Evolutionary conservation across 2,329 filamentous ascomycete genomes (phyloP), one percentile per base, ranked within the genome.

Genomic region (Alternaria novae-zelandiae): DNA sequence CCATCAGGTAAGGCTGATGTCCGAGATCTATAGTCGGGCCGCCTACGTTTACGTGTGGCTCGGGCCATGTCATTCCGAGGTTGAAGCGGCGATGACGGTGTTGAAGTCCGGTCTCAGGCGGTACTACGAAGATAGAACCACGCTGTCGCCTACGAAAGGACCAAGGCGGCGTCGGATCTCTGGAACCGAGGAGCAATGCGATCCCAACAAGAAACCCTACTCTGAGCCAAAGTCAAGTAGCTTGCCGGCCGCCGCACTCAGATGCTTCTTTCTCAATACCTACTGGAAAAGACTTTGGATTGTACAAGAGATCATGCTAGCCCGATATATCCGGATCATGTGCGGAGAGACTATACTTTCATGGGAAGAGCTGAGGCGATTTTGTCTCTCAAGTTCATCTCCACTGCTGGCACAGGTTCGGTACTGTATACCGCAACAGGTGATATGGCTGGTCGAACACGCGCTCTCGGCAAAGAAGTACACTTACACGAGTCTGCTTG

Each of bases 281-380:
- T 61, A 61, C 26, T 61, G 59, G 59, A n/a, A 41, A n/a, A 21
- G 59, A 51, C 26, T 49, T 8, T 61, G 59, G 59, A 57, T 61
- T 44, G 53, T 61, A 13, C 59, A 61, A 43, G 59, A 61, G 12
- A 21, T 47, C n/a, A 49, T 61, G 47, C 54, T 61, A 15, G 59
- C 59, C 20, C 23, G 44, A 26, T 55, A 61, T n/a, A 47, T 61
- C 15, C 32, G 50, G 10, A 61, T 61, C 58, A 56, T 44, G 5
- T 61, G 50, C 21, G 58, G 58, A 32, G 32, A 46, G 25, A 56
- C 50, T n/a, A 11, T 45, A 17, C 41, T 61, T 23, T 44, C 50
- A 26, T 61, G 58, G 58, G 58, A 61, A 6, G 58, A 55, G 20
- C 43, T 61, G 26, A 26, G 17, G 23, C 58, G 50, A 17, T 56